These are phyloP conservation scores for Ustilago shanxiensis DNA, from an alignment of 1,284 basidiomycete species.

Conservation along the genomic window DNA sequence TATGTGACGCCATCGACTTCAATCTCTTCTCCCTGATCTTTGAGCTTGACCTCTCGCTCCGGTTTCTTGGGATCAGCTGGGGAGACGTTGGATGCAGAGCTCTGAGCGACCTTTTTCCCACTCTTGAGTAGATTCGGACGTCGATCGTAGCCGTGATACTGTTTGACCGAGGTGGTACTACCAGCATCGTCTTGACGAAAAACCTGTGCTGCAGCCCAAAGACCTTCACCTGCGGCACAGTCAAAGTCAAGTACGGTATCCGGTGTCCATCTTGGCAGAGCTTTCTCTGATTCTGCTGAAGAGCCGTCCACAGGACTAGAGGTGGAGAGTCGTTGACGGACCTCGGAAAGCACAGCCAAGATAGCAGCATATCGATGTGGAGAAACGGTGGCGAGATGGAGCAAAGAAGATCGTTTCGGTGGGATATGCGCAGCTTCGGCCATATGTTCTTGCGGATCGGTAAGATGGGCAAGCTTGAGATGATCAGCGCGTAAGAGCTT, in stretches of 20 bases:
- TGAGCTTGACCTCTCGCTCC: slow-evolving; percentile 23
- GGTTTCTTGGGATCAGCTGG: slow-evolving; percentile 18
- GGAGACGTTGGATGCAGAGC: slow-evolving; percentile 28
- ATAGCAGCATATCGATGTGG: slow-evolving; percentile 53
- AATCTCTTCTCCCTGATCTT: slow-evolving; percentile 40
- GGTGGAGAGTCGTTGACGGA: slow-evolving; percentile 30
- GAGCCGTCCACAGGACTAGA: not conserved
- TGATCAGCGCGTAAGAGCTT: slow-evolving; percentile 42
- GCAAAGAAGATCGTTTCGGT: slow-evolving; percentile 42
- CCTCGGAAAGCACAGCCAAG: slow-evolving; percentile 40
- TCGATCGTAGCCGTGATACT: slow-evolving; percentile 49
- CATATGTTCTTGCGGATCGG: slow-evolving; percentile 42
- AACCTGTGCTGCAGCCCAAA: slow-evolving; percentile 62
- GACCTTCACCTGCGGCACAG: slow-evolving; percentile 58
- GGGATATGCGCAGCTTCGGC: slow-evolving; percentile 41
- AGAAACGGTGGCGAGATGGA: slow-evolving; percentile 46
- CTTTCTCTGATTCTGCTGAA: not conserved
- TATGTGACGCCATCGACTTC: slow-evolving; percentile 33
- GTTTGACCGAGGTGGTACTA: slow-evolving; percentile 16
- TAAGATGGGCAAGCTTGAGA: slow-evolving; percentile 36
- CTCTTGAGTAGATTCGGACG: slow-evolving; percentile 46
- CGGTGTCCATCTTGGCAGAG: slow-evolving; percentile 49
- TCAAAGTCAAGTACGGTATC: slow-evolving; percentile 56
- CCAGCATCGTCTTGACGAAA: slow-evolving; percentile 31
- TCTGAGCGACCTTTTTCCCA: slow-evolving; percentile 44